phyloP scores from a whole-genome alignment of 2,329 filamentous ascomycete species.

The Fusarium abutilonis region DNA sequence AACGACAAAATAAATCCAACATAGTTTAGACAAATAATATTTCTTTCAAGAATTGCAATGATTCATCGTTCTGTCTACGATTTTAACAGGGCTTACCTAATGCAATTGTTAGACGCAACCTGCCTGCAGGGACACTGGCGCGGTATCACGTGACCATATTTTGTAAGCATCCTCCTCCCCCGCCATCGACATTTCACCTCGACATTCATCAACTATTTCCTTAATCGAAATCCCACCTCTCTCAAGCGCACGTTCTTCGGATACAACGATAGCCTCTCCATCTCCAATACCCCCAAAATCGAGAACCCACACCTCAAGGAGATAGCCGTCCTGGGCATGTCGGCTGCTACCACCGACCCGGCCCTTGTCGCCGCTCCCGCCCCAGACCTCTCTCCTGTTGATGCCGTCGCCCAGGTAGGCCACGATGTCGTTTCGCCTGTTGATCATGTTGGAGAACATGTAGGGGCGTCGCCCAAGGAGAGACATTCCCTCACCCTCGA shows the following conservation, averaged over 20 bases:
- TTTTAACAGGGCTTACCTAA: conserved; percentile 8
- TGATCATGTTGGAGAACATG: conserved; percentile 19
- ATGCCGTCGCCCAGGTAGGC: conserved; percentile 35
- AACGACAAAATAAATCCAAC: no score
- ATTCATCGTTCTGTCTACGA: no score
- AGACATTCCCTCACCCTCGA: conserved; percentile 70
- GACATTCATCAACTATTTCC: conserved; percentile 43
- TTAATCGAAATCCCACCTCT: conserved; percentile 51
- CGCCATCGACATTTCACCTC: conserved; percentile 46
- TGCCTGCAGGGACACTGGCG: conserved; percentile 1
- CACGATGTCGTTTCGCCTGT: conserved; percentile 34
- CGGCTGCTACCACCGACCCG: conserved; percentile 53
- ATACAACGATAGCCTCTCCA: conserved; percentile 54
- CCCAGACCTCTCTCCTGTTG: conserved; percentile 45
- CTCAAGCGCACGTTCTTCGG: conserved; percentile 47
- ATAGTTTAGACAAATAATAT: no score
- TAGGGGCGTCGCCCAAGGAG: conserved; percentile 52
- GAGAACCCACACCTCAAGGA: conserved; percentile 46
- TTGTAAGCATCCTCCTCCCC: conserved; percentile 38
- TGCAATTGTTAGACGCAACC: conserved; percentile 7
- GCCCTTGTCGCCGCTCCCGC: conserved; percentile 50
- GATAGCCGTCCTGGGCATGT: conserved; percentile 49
- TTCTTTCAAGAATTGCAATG: no score
- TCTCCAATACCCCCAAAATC: conserved; percentile 44
- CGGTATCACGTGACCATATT: conserved; percentile 31